These are phyloP conservation scores for Crithidia fasciculata DNA, from an alignment of 208 protist genomes.

Conservation along the genomic window DNA sequence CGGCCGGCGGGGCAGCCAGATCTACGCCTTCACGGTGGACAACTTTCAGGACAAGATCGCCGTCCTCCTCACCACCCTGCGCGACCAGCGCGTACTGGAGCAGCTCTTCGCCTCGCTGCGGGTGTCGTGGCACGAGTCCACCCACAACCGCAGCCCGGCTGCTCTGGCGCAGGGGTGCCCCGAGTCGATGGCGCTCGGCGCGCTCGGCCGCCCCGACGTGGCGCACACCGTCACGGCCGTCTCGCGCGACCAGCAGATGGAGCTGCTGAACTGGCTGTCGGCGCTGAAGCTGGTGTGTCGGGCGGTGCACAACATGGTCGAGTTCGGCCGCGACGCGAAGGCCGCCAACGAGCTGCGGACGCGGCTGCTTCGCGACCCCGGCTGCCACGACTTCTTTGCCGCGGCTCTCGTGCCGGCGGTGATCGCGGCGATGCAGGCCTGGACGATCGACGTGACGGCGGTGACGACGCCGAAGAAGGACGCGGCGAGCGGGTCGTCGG, in stretches of 20 bases:
- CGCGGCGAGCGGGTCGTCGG: slow-evolving; percentile 10
- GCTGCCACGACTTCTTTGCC: slow-evolving; percentile 59
- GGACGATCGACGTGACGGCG: slow-evolving; percentile 31
- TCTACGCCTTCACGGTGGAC: slow-evolving; percentile 73
- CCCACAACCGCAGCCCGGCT: slow-evolving; percentile 38
- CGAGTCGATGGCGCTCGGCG: slow-evolving; percentile 40
- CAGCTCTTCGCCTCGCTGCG: slow-evolving; percentile 60
- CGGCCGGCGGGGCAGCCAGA: slow-evolving; percentile 47
- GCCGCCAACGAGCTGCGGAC: slow-evolving; percentile 49
- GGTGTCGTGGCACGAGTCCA: slow-evolving; percentile 38
- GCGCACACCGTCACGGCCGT: slow-evolving; percentile 40
- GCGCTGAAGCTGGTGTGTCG: slow-evolving; percentile 71
- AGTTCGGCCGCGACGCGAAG: slow-evolving; percentile 60
- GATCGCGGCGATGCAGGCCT: slow-evolving; percentile 60
- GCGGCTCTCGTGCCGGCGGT: slow-evolving; percentile 67
- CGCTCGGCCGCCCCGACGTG: slow-evolving; percentile 35
- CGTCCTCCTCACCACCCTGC: slow-evolving; percentile 39
- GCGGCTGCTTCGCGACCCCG: slow-evolving; percentile 27
- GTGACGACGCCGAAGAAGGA: neutral
- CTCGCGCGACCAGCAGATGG: slow-evolving; percentile 47
- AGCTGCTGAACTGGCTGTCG: slow-evolving; percentile 67
- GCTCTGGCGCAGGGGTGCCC: slow-evolving; percentile 32
- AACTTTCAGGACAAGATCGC: slow-evolving; percentile 51
- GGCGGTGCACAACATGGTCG: slow-evolving; percentile 74
- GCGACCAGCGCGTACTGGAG: slow-evolving; percentile 51